Conservation (phyloP, 202 grass and related monocot genomes). For the Digitaria exilis region DNA sequence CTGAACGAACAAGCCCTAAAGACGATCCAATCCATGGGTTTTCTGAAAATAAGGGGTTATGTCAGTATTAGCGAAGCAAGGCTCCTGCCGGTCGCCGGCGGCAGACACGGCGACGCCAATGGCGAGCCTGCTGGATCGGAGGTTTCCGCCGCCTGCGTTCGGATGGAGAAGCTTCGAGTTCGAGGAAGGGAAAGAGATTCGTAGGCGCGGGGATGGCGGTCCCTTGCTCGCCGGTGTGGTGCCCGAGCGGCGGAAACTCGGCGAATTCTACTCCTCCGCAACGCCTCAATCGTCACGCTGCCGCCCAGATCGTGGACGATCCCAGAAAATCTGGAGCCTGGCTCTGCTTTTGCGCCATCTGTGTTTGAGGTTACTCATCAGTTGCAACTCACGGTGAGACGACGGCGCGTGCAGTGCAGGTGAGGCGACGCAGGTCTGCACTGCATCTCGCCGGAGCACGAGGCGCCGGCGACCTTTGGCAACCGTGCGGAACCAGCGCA, state of each 20-base stretch:
- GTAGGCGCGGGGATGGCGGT: too few relatives aligned
- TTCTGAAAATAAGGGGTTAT: too few relatives aligned
- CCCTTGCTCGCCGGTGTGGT: too few relatives aligned
- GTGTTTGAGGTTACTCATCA: background rate
- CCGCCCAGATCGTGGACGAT: background rate
- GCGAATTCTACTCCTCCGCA: too few relatives aligned
- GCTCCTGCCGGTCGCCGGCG: too few relatives aligned
- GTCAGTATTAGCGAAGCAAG: too few relatives aligned
- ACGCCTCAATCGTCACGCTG: too few relatives aligned
- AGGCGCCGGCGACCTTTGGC: background rate
- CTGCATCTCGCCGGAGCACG: background rate
- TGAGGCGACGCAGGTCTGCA: too few relatives aligned
- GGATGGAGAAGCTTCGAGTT: background rate
- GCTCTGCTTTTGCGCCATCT: background rate
- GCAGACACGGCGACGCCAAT: background rate
- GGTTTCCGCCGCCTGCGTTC: background rate
- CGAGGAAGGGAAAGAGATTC: background rate
- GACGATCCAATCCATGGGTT: too few relatives aligned
- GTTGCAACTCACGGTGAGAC: background rate
- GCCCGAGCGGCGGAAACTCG: too few relatives aligned
- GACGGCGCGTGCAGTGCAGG: too few relatives aligned
- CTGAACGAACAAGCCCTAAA: too few relatives aligned
- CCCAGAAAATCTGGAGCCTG: background rate
- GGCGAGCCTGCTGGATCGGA: background rate
- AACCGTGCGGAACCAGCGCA: background rate